Conservation (phyloP, 2,329 filamentous ascomycete genomes). For the Ilyonectria robusta region DNA sequence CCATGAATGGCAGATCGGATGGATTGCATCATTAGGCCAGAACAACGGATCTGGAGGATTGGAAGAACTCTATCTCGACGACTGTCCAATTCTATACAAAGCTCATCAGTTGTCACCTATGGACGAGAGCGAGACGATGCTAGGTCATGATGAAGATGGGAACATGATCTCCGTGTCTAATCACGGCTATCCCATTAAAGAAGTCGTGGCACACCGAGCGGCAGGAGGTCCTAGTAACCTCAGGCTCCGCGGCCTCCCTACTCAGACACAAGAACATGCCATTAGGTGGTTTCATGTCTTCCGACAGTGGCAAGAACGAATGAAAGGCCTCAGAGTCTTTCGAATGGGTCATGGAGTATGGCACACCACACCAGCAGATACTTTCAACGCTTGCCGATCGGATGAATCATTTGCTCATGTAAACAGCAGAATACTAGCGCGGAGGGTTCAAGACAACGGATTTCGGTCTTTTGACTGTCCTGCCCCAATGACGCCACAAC, state of each 20-base stretch:
- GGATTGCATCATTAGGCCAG: conserved; percentile 56
- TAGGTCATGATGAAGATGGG: not conserved
- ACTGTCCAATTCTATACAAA: conserved; percentile 54
- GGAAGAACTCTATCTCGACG: conserved; percentile 57
- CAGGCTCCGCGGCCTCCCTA: no score
- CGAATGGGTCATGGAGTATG: conserved; percentile 13
- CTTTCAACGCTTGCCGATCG: no score
- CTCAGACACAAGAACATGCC: not conserved
- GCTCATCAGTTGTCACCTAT: conserved; percentile 18
- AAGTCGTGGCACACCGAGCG: no score
- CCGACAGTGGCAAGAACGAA: conserved; percentile 4
- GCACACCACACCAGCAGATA: not conserved
- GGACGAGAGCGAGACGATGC: not conserved
- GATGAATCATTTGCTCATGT: no score
- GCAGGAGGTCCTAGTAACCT: no score
- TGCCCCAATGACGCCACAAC: no score
- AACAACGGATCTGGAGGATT: conserved; percentile 50
- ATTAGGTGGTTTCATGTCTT: conserved; percentile 22
- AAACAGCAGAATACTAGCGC: no score
- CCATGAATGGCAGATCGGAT: conserved; percentile 60
- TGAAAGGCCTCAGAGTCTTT: conserved; percentile 22
- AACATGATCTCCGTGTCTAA: conserved; percentile 12
- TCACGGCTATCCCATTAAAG: conserved; percentile 1
- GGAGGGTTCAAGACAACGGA: no score
- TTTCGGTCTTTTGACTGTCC: no score